Evolutionary conservation across 116 monocot species (phyloP), one percentile per base, ranked within the genome.

Genomic region (Zostera marina): DNA sequence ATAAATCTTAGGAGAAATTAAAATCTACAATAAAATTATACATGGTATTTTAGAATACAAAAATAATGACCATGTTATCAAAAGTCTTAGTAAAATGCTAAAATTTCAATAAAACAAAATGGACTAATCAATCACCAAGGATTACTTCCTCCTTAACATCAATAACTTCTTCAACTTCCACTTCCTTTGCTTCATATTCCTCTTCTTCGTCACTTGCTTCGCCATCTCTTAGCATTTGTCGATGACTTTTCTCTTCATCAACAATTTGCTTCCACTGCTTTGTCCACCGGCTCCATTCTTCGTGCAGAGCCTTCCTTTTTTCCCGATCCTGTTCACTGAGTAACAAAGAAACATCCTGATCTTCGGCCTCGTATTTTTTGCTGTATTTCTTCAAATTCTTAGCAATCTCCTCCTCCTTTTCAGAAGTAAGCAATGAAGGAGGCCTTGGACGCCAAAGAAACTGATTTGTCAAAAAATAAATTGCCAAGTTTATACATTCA

Each of bases 321-420:
- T 77, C 84, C 45, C 93, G 66, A 13, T 87, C 93, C 63, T 88
- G 84, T 67, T 93, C 93, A 26, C 79, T 93, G 41, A 88, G 62
- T 44, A 71, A 74, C 65, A 79, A 19, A 4, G 79, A 93, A 15
- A 81, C 88, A 47, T 93, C 92, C 66, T 93, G 88, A 47, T 93
- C 92, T 64, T 93, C 92, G 2, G 58, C 72, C 55, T 88, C 88
- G 16, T 93, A 93, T 43, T 93, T 93, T 68, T 84, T 93, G 88
- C 87, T 87, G 72, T 93, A 93, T 59, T 73, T 81, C 70, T 74
- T 81, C 74, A 93, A 52, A 63, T 93, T 93, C 76, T 75, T 83
- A 0, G 66, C 45, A 17, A 93, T 81, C 68, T 87, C 88, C 21
- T 87, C 92, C 42, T 83, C 92, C 39, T 87, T 81, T 66, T 87